Percentiles rank a stretch among this genome's conserved stretches.
Conservation (phyloP, 805 yeast species). For the Zygoascus flipseniorum region DNA sequence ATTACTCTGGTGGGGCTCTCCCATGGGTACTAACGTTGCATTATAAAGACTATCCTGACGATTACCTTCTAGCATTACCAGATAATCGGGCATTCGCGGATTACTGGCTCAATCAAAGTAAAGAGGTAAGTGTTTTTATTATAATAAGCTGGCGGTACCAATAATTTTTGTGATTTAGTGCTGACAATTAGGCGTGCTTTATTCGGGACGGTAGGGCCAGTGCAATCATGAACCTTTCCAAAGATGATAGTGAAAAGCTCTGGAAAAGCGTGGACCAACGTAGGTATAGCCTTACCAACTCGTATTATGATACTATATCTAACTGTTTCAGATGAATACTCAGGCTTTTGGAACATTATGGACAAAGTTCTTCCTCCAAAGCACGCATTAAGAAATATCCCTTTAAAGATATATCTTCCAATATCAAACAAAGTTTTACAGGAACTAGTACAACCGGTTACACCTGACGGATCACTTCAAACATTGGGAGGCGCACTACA, state of each 20-base stretch:
- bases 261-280: conserved; percentile 42
- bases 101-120: conserved; percentile 68
- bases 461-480: conserved; percentile 12
- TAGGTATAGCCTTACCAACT: background rate
- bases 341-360: conserved; percentile 22
- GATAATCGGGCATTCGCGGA: conserved; percentile 32
- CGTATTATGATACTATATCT: too few relatives aligned
- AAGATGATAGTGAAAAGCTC: conserved; percentile 45
- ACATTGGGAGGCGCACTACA: conserved; percentile 37
- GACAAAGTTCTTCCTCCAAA: conserved; percentile 20
- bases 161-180: too few relatives aligned
- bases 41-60: conserved; percentile 37
- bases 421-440: conserved; percentile 31
- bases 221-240: conserved; percentile 68
- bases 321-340: conserved; percentile 9
- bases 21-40: conserved; percentile 44
- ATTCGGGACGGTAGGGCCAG: conserved; percentile 71
- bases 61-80: conserved; percentile 35
- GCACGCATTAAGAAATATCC: conserved; percentile 20
- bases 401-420: conserved; percentile 29
- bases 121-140: conserved; percentile 51
- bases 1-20: conserved; percentile 5
- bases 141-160: too few relatives aligned
- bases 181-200: conserved; percentile 24
- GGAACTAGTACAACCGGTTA: conserved; percentile 22